Evolutionary conservation across 306 rosid species (phyloP), one percentile per base, ranked within the genome.

Genomic region (Spatholobus suberectus): DNA sequence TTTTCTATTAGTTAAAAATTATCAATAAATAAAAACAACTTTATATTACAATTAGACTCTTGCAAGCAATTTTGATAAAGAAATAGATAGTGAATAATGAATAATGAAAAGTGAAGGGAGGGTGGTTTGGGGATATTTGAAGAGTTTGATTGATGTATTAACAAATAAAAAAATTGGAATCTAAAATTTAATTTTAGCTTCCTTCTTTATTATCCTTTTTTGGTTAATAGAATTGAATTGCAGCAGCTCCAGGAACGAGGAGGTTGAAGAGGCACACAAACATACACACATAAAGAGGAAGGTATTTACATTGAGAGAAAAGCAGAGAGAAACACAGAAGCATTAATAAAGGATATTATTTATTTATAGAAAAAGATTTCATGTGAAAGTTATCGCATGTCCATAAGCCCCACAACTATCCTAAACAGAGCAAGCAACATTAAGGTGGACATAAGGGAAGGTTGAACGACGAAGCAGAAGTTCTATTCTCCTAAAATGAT

Each of bases 391-490:
- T 69, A 70, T 80, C 68, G 61, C 72, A 66, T 35, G 47, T 35
- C 15, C 49, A 18, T 44, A 75, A 75, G 84, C 23, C 89, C 92
- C 84, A 85, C 84, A 81, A 83, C 32, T 35, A 86, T 85, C 86
- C 75, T 70, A 63, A 85, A 83, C 87, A 70, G 84, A 73, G 68
- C 52, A 70, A 77, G 77, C 82, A 84, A 57, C 46, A 51, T 72
- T 38, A 62, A 78, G 79, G 37, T 59, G 78, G 29, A 51, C 17
- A 11, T 20, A 43, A 63, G 63, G 75, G 76, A 79, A 84, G 89
- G 87, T 84, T 84, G 93, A 87, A 81, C 90, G 89, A 90, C 87
- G 89, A 91, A 85, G 91, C 93, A 91, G 81, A 70, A 37, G 91
- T 62, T 61, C 69, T 29, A 77, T 80, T 81, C 70, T 73, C 85